Evolutionary conservation across 2,329 filamentous ascomycete species (phyloP).

Genomic region (Xylariaceae sp.): DNA sequence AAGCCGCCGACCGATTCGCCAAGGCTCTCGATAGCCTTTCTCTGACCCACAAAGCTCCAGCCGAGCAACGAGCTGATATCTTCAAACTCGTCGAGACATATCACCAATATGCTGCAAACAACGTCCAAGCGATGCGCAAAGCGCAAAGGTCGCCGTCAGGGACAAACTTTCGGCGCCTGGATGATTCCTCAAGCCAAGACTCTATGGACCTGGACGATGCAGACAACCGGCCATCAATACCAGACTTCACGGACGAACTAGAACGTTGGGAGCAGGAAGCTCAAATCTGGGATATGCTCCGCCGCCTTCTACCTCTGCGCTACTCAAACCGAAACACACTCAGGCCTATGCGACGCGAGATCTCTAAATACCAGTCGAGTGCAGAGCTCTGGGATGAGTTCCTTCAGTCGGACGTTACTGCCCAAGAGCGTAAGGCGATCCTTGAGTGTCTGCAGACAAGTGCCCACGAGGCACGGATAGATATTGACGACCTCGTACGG

Average conservation of each 20-base stretch:
- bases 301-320: conserved; percentile 67
- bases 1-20: conserved; percentile 84
- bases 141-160: conserved; percentile 37
- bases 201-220: conserved; percentile 55
- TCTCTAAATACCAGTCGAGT: conserved; percentile 29
- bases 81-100: conserved; percentile 65
- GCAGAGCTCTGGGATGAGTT: conserved; percentile 63
- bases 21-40: conserved; percentile 75
- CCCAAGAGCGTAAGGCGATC: conserved; percentile 73
- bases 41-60: conserved; percentile 42
- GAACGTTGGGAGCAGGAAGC: conserved; percentile 74
- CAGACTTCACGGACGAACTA: conserved; percentile 40
- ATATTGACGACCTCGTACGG: conserved; percentile 70
- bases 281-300: conserved; percentile 85
- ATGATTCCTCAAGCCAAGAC: conserved; percentile 38
- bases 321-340: conserved; percentile 43
- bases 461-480: conserved; percentile 60
- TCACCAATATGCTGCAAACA: conserved; percentile 50
- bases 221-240: conserved; percentile 35
- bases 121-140: conserved; percentile 41
- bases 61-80: conserved; percentile 61
- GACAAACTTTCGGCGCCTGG: conserved; percentile 30
- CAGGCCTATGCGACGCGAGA: conserved; percentile 37
- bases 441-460: conserved; percentile 83
- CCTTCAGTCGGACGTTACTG: conserved; percentile 65